Evolutionary conservation across 163 green algal genomes (phyloP).

Genomic region (Scenedesmus sp.): DNA sequence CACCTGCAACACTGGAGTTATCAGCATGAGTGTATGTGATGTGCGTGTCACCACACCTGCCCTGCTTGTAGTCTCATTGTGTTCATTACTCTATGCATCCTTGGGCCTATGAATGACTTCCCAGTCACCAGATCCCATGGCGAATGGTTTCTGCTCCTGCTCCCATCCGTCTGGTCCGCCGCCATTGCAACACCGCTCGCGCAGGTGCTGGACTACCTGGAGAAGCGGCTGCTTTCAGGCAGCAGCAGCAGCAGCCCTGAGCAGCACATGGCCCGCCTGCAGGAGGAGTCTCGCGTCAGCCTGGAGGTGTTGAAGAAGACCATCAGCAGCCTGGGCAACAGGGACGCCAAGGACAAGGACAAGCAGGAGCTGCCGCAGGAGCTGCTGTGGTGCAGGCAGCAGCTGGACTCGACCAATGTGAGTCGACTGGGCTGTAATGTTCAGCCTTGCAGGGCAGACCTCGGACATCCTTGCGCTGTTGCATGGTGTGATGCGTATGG

Average conservation of each 20-base stretch:
- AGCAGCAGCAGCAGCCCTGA: background rate
- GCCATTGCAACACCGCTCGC: background rate
- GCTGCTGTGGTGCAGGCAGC: slow-evolving; percentile 8
- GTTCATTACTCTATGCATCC: too few species aligned
- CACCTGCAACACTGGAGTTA: background rate
- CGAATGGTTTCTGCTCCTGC: too few species aligned
- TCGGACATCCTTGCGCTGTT: too few species aligned
- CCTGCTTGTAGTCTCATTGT: too few species aligned
- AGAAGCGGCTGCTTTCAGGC: background rate
- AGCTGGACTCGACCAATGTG: background rate
- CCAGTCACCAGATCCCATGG: too few species aligned
- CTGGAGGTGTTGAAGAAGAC: background rate
- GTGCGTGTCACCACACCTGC: too few species aligned
- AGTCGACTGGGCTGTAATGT: background rate
- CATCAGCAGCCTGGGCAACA: background rate
- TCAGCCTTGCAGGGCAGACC: background rate
- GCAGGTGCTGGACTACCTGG: slow-evolving; percentile 8
- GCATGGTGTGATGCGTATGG: too few species aligned
- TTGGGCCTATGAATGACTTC: too few species aligned
- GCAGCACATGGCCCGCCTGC: slow-evolving; percentile 3
- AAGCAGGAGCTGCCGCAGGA: background rate
- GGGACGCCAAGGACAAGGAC: slow-evolving; percentile 27
- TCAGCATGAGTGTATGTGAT: too few species aligned
- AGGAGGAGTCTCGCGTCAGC: background rate
- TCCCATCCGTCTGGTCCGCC: background rate